Percentiles rank a stretch among this genome's conserved stretches.
Evolutionary conservation across 495 filamentous ascomycete genomes (phyloP).

Genomic region (Neurospora sp.): DNA sequence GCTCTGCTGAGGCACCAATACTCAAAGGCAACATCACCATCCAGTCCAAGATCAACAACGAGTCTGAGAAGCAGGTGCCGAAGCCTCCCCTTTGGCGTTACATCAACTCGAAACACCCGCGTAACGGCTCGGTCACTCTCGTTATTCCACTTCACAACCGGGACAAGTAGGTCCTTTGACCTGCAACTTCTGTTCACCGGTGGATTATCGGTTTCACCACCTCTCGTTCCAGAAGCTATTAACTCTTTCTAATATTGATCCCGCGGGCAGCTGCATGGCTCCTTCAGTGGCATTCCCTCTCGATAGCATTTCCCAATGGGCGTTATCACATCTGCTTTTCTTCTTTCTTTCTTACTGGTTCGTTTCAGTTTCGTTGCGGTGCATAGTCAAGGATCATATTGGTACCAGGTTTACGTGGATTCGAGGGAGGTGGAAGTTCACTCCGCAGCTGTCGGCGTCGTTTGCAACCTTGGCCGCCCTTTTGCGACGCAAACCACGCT

Average conservation of each 20-base stretch:
- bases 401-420: background rate
- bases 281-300: background rate
- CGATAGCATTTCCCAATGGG: background rate
- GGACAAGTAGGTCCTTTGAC: background rate
- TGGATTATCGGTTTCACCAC: background rate
- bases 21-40: background rate
- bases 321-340: background rate
- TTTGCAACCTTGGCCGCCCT: background rate
- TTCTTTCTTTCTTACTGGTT: background rate
- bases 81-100: constrained; percentile 12
- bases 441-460: background rate
- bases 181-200: background rate
- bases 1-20: background rate
- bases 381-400: background rate
- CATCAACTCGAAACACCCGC: constrained; percentile 13
- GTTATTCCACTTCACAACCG: background rate
- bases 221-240: background rate
- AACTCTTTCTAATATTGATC: background rate
- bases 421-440: background rate
- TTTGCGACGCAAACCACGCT: background rate
- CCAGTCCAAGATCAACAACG: background rate
- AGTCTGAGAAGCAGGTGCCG: background rate
- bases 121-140: constrained; percentile 1
- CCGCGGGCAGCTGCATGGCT: background rate
- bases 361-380: background rate